Conservation (phyloP, 2,329 filamentous ascomycete genomes). For the Fusarium sp. region DNA sequence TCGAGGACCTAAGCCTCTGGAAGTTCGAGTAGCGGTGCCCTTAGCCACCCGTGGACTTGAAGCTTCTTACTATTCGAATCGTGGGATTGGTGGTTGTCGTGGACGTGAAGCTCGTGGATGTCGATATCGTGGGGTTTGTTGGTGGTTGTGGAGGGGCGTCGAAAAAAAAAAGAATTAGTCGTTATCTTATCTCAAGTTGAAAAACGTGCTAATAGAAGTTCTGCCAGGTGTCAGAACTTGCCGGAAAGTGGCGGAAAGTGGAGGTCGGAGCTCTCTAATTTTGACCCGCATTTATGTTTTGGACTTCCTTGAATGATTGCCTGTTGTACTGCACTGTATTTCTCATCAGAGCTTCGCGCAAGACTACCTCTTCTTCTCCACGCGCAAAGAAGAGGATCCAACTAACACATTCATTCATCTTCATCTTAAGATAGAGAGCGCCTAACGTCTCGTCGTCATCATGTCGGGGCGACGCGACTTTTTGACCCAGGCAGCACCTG, state of each 20-base stretch:
- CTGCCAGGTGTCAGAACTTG: not conserved
- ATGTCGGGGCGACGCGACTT: constrained; percentile 82
- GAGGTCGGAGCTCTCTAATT: constrained; percentile 10
- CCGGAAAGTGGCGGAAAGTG: constrained; percentile 18
- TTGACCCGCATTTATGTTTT: constrained; percentile 30
- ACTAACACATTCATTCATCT: not conserved
- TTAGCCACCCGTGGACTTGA: not conserved
- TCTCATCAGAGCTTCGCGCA: constrained; percentile 19
- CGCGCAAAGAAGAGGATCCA: not conserved
- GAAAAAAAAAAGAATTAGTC: not conserved
- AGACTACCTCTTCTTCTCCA: not conserved
- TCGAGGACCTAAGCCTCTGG: not conserved
- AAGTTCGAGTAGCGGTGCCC: not conserved
- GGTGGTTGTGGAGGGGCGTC: constrained; percentile 35
- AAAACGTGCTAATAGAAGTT: not conserved
- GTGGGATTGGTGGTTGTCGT: constrained; percentile 4
- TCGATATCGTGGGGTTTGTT: constrained; percentile 9
- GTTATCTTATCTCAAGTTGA: constrained; percentile 30
- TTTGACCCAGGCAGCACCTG: constrained; percentile 83
- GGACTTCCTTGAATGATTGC: constrained; percentile 19
- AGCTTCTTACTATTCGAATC: not conserved
- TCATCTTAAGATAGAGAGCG: constrained; percentile 18
- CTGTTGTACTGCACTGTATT: constrained; percentile 10
- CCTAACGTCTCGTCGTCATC: constrained; percentile 37
- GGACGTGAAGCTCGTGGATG: constrained; percentile 14